Base-by-base conservation (phyloP, 139 green algal species). In the Picochlorum sp. region DNA sequence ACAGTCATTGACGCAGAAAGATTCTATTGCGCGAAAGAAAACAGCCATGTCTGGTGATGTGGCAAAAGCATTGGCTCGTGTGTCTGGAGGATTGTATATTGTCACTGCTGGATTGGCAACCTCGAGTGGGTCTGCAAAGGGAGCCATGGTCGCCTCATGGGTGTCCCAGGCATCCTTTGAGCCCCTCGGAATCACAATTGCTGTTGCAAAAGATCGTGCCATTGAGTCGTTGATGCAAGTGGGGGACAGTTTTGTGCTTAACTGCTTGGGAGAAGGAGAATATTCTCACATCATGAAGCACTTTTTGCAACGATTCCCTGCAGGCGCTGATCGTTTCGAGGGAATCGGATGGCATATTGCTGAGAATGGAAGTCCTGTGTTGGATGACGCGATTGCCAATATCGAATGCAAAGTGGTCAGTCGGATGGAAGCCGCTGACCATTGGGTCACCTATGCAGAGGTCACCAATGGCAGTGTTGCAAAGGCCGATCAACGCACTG, bases 181-280 rank as follows among this genome's bases (percentile, higher is more conserved):
- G 85, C 92, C 92, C 0, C 79, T 98, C 28, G 92, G 92, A 26
- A 77, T 98, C 16, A 96, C 88, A 49, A 84, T 98, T 20, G 88
- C 92, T 2, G 89, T 98, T 45, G 92, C 92, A 47, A 97, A 98
- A 78, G 92, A 98, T 75, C 77, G 92, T 16, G 92, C 92, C 69
- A 98, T 98, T 57, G 92, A 98, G 90, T 90, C 78, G 18, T 79
- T 98, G 31, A 95, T 98, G 91, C 92, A 97, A 83, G 90, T 97
- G 2, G 91, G 91, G 28, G 92, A 97, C 70, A 69, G 20, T 1
- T 98, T 98, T 82, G 88, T 95, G 60, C 75, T 98, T 21, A 98
- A 98, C 78, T 88, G 77, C 68, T 78, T 98, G 62, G 85, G 86
- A 7, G 91, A 97, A 60, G 73, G 77, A 38, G 72, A 84, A 31